Conservation (phyloP, 805 yeast species). For the Wickerhamomyces canadensis region DNA sequence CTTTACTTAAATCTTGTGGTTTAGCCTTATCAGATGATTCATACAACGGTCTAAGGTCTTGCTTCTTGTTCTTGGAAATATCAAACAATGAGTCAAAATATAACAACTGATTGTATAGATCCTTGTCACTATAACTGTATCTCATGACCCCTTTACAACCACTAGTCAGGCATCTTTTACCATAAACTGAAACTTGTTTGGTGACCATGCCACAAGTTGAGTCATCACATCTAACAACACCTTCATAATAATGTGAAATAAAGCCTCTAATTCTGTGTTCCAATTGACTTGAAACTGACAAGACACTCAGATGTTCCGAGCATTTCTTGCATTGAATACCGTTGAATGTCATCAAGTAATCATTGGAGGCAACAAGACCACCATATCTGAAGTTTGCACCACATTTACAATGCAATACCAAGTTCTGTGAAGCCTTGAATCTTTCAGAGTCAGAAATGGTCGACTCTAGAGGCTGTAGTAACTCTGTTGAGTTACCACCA, state of each 20-base stretch:
- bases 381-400: conserved; percentile 57
- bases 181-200: conserved; percentile 84
- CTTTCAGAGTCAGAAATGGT: conserved; percentile 78
- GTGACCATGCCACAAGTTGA: conserved; percentile 73
- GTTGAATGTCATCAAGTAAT: conserved; percentile 53
- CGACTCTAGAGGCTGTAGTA: conserved; percentile 71
- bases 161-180: conserved; percentile 67
- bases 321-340: conserved; percentile 74
- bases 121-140: conserved; percentile 70
- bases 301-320: conserved; percentile 39
- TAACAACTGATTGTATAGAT: conserved; percentile 78
- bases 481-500: conserved; percentile 28
- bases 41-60: conserved; percentile 49
- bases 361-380: conserved; percentile 63
- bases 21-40: conserved; percentile 28
- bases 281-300: conserved; percentile 63
- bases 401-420: conserved; percentile 60
- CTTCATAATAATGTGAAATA: conserved; percentile 76
- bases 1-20: conserved; percentile 31
- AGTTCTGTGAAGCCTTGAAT: conserved; percentile 56
- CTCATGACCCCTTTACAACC: conserved; percentile 74
- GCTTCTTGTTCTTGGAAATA: conserved; percentile 65
- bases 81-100: conserved; percentile 79
- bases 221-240: conserved; percentile 83
- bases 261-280: conserved; percentile 67